Evolutionary conservation across 306 rosid genomes (phyloP).

Genomic region (Prunus dulcis): DNA sequence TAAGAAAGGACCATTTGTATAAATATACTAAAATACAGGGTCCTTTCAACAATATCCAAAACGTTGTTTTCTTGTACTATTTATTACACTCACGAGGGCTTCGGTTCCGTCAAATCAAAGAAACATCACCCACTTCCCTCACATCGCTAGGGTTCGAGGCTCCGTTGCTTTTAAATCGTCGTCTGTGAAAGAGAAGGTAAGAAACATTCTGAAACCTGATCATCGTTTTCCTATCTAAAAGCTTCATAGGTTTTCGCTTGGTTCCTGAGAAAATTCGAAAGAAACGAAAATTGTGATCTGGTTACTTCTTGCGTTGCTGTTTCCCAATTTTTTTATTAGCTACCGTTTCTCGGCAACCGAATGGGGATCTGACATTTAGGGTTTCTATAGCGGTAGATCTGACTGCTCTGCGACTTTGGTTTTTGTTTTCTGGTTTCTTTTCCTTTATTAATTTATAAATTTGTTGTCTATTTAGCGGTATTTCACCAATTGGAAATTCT

Average conservation of each 20-base stretch:
- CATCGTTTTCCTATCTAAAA: not conserved
- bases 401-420: not conserved
- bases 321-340: not conserved
- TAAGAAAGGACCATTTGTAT: not conserved
- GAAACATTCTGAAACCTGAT: not conserved
- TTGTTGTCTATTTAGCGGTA: not conserved
- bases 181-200: constrained; percentile 29
- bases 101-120: constrained; percentile 26
- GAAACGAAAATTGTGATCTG: constrained; percentile 29
- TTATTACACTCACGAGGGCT: not conserved
- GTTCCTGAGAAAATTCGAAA: constrained; percentile 3
- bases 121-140: constrained; percentile 15
- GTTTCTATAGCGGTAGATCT: constrained; percentile 35
- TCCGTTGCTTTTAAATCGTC: constrained; percentile 8
- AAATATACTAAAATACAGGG: constrained; percentile 17
- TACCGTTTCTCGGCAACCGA: not conserved
- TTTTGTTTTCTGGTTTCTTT: constrained; percentile 14
- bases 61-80: not conserved
- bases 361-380: constrained; percentile 2
- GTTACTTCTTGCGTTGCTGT: not conserved
- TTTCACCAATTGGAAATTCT: not conserved
- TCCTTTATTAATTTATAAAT: not conserved
- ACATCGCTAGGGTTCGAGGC: constrained; percentile 42
- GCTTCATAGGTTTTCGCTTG: constrained; percentile 6
- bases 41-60: constrained; percentile 5